Conservation (phyloP, 768 basidiomycete genomes). For the Solioccasus polychromus region DNA sequence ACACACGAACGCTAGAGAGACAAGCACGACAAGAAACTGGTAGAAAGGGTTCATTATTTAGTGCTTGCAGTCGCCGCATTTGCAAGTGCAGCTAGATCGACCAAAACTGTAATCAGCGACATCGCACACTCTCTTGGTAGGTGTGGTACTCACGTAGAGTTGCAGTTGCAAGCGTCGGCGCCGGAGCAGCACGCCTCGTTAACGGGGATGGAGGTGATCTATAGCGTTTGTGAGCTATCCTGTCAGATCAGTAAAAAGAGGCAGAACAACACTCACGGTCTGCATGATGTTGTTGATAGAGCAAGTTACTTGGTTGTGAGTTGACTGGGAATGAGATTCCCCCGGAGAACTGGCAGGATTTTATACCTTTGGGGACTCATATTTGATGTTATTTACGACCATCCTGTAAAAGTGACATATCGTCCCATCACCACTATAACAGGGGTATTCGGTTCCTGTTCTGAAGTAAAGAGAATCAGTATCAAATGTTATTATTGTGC, state of each 20-base stretch:
- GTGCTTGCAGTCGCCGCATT: not conserved
- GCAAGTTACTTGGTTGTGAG: not conserved
- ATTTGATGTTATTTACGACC: not conserved
- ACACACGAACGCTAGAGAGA: not conserved
- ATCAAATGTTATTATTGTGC: too few species aligned
- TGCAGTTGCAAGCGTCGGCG: conserved; percentile 6
- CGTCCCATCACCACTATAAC: too few species aligned
- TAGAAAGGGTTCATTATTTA: not conserved
- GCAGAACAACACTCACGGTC: conserved; percentile 4
- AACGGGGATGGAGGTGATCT: conserved; percentile 7
- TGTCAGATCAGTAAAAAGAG: not conserved
- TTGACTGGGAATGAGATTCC: not conserved
- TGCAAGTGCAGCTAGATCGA: not conserved
- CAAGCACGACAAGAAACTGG: not conserved
- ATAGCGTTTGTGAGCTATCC: not conserved
- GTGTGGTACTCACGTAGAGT: not conserved
- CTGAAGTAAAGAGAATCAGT: too few species aligned
- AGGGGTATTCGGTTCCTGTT: too few species aligned
- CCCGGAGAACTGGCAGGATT: not conserved
- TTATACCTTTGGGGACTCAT: not conserved
- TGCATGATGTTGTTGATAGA: conserved; percentile 7
- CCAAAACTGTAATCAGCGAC: not conserved
- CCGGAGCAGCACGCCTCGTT: conserved; percentile 21
- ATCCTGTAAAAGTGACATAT: too few species aligned
- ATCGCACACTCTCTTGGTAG: not conserved